Conservation (phyloP, 371 early-diverging fungal species). For the Phascolomyces articulosus region DNA sequence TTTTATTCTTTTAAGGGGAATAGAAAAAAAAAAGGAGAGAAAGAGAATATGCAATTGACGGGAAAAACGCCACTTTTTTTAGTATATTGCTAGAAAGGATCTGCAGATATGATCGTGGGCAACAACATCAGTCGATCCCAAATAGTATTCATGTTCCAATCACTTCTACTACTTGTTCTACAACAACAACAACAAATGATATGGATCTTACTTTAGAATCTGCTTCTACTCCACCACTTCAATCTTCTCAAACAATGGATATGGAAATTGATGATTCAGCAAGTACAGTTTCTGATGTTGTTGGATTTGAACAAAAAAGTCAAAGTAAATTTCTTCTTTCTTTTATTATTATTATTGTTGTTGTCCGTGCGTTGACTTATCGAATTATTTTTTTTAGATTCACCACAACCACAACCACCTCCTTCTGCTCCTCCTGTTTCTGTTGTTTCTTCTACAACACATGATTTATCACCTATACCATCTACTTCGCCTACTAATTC, state of each 20-base stretch:
- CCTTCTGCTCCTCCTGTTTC: neutral
- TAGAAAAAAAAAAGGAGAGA: too few species aligned
- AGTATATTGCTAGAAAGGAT: slow-evolving; percentile 24
- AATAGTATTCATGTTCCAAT: neutral
- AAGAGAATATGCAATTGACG: neutral
- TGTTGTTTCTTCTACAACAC: too few species aligned
- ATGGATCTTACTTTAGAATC: too few species aligned
- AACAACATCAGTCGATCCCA: neutral
- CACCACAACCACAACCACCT: neutral
- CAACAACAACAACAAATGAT: neutral
- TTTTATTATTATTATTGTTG: neutral
- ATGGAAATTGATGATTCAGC: neutral
- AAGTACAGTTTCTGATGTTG: neutral
- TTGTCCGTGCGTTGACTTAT: neutral
- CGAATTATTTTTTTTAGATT: neutral
- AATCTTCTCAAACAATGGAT: neutral
- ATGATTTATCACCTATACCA: slow-evolving; percentile 2
- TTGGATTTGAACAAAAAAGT: neutral
- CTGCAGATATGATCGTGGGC: slow-evolving; percentile 10
- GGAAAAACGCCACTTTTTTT: slow-evolving; percentile 1
- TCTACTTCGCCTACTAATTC: too few species aligned
- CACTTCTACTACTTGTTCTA: neutral
- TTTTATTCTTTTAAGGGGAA: too few species aligned
- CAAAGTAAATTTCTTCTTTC: neutral
- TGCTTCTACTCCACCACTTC: neutral